A percentile compares a stretch with the other conserved stretches of the same genome.
phyloP scores from a whole-genome alignment of 164 flowering plant genomes.

The Houttuynia cordata region DNA sequence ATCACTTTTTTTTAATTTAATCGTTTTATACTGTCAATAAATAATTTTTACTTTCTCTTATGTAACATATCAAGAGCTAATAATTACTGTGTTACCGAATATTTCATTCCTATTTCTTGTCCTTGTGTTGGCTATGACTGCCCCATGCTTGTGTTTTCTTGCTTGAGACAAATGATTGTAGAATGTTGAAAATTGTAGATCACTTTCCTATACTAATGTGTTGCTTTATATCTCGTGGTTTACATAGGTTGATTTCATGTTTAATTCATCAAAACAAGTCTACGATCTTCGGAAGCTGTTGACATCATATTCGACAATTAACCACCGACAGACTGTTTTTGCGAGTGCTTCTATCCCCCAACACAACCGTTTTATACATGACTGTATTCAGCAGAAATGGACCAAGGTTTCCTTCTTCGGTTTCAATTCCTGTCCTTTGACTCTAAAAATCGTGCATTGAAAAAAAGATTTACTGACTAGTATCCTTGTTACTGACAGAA shows the following conservation, averaged over 20 bases:
- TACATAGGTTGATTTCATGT: conserved; percentile 86
- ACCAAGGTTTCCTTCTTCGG: conserved; percentile 53
- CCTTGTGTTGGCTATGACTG: no score
- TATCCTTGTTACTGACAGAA: conserved; percentile 30
- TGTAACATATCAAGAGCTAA: neutral
- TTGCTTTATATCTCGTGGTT: conserved; percentile 2
- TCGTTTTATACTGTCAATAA: neutral
- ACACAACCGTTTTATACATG: conserved; percentile 64
- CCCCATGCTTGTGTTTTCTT: neutral
- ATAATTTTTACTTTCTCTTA: neutral
- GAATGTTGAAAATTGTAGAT: neutral
- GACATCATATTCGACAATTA: conserved; percentile 56
- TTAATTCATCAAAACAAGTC: conserved; percentile 71
- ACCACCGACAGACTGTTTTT: conserved; percentile 73
- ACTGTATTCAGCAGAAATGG: conserved; percentile 96
- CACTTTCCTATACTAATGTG: neutral
- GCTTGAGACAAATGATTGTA: neutral
- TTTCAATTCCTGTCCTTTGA: neutral
- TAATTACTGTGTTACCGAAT: no score
- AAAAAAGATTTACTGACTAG: neutral
- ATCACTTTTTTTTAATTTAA: neutral
- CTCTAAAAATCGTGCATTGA: neutral
- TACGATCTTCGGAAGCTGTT: conserved; percentile 62
- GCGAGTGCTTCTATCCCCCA: conserved; percentile 98
- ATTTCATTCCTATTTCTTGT: no score